Base-by-base conservation (phyloP, 139 green algal species). In the Pedinophyceae sp. region DNA sequence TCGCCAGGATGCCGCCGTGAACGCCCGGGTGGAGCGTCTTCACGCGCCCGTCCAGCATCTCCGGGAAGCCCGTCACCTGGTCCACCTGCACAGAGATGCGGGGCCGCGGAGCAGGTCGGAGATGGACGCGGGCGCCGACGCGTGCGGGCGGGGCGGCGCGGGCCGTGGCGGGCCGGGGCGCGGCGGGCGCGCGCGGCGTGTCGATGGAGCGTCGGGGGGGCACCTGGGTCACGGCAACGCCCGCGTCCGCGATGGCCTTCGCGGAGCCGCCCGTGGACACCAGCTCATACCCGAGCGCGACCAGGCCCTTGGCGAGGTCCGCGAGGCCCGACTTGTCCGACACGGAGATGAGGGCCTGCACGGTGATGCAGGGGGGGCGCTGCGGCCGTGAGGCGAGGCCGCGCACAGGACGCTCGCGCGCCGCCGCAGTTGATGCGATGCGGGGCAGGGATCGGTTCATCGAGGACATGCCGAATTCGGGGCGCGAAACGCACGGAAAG, bases 11-110 rank as follows among this genome's bases (percentile, higher is more conserved):
- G 49, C 92, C 92, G 26, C 87, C 92, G 58, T 99, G 92, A 34
- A 99, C 80, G 2, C 67, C 82, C 3, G 92, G 92, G 65, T 99
- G 92, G 48, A 99, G 75, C 27, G 92, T 99, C 76, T 99, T 99
- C 16, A 99, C 92, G 13, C 92, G 74, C 10, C 89, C 89, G 10
- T 16, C 50, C 22, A 48, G 7, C 92, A 99, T 99, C 61, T 99
- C 92, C 38, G 92, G 92, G 66, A 97, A 99, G 34, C 77, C 77
- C 4, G 92, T 99, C 0, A 96, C 62, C 48, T 94, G 70, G 49
- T 93, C 86, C 34, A 43, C 34, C n/a, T n/a, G n/a, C n/a, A n/a
- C n/a, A n/a, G n/a, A n/a, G n/a, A n/a, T n/a, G n/a, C n/a, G n/a
- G n/a, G n/a, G n/a, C n/a, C n/a, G n/a, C n/a, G n/a, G n/a, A n/a